Percentiles rank a stretch among this genome's conserved stretches.
Conservation (phyloP, 2,329 filamentous ascomycete species). For the Colletotrichum sp. region DNA sequence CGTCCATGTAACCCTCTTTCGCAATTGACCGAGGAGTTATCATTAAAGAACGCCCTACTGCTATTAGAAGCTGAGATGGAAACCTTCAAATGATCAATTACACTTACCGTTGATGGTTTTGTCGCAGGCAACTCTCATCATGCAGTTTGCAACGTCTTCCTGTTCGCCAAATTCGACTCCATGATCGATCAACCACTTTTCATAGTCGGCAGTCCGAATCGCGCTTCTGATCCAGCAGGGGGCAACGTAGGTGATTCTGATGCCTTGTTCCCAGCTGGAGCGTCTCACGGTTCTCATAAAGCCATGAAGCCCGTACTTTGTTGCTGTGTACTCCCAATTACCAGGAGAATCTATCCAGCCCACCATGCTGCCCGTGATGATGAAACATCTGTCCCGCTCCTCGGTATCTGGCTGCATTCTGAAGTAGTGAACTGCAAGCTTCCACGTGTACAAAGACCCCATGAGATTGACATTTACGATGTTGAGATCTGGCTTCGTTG, state of each 20-base stretch:
- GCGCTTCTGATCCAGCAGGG: conserved; percentile 45
- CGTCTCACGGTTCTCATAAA: conserved; percentile 45
- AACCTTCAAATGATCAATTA: background rate
- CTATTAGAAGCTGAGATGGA: conserved; percentile 14
- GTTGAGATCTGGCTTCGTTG: conserved; percentile 43
- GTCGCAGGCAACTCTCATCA: conserved; percentile 37
- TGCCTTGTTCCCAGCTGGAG: conserved; percentile 43
- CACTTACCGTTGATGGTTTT: conserved; percentile 32
- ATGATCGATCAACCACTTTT: conserved; percentile 40
- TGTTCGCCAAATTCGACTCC: conserved; percentile 45
- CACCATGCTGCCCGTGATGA: conserved; percentile 53
- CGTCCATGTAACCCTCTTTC: conserved; percentile 44
- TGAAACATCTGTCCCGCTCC: conserved; percentile 49
- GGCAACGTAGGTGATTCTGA: conserved; percentile 51
- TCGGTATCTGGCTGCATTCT: conserved; percentile 40
- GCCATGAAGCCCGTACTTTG: conserved; percentile 47
- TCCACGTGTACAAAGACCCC: conserved; percentile 49
- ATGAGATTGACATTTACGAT: conserved; percentile 45
- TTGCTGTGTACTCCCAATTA: conserved; percentile 45
- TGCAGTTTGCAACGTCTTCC: conserved; percentile 34
- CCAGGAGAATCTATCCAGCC: conserved; percentile 51
- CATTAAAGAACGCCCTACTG: conserved; percentile 41
- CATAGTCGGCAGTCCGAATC: conserved; percentile 42
- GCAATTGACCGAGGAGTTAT: conserved; percentile 40
- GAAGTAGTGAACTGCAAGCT: conserved; percentile 52